Conservation (phyloP, 2,329 filamentous ascomycete species). For the Diaporthe citri region DNA sequence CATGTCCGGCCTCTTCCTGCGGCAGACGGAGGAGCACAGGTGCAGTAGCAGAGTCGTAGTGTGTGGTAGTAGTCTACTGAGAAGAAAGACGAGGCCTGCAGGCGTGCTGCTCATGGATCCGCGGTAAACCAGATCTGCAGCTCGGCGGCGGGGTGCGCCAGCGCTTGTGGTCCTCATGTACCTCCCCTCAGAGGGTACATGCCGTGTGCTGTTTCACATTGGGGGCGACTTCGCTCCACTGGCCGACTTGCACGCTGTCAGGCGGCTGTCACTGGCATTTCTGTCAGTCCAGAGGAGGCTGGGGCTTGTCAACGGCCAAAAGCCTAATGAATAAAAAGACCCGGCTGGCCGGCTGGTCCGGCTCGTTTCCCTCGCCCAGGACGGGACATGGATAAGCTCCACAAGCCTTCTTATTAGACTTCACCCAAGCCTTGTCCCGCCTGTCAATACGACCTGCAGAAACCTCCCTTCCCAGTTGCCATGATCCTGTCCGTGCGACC, state of each 20-base stretch:
- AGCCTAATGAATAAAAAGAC: not conserved
- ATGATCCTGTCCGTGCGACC: conserved; percentile 3
- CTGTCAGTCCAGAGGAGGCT: conserved; percentile 6
- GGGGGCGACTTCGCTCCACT: not conserved
- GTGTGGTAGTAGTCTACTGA: conserved; percentile 5
- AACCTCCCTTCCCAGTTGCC: not conserved
- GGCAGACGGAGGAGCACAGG: not conserved
- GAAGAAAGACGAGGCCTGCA: conserved; percentile 3
- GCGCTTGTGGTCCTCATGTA: conserved; percentile 20
- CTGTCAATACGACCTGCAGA: conserved; percentile 9
- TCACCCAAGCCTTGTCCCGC: conserved; percentile 10
- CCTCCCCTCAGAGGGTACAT: conserved; percentile 35
- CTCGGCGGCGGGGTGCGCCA: conserved; percentile 7
- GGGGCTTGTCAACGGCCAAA: not conserved
- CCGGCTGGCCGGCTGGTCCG: not conserved
- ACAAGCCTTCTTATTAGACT: conserved; percentile 21
- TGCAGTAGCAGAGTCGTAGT: conserved; percentile 5
- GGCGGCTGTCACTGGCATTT: not conserved
- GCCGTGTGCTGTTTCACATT: not conserved
- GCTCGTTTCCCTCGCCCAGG: not conserved
- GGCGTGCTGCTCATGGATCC: not conserved
- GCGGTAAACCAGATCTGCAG: conserved; percentile 12
- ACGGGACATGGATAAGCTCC: conserved; percentile 2
- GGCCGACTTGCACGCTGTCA: conserved; percentile 6
- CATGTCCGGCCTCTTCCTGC: not conserved